Evolutionary conservation across 495 filamentous ascomycete species (phyloP).

Genomic region (Aspergillus sclerotiicarbonarius): DNA sequence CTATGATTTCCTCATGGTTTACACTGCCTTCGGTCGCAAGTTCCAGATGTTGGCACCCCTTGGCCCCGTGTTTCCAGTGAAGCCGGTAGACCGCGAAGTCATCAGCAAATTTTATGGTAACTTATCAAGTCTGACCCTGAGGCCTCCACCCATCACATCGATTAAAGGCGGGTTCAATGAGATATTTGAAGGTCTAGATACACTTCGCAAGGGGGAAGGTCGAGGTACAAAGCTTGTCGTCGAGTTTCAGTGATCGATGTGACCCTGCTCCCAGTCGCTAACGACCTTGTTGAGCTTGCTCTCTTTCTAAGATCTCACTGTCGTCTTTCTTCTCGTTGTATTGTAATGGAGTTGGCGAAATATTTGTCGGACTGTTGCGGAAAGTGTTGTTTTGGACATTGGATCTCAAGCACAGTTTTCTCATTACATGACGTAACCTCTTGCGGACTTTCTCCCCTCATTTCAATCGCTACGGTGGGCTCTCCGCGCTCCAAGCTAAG

Average conservation of each 20-base stretch:
- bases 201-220: conserved; percentile 18
- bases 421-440: neutral
- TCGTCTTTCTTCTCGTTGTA: neutral
- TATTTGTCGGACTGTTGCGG: neutral
- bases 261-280: no score
- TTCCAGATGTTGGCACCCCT: conserved; percentile 22
- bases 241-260: neutral
- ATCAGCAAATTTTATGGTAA: conserved; percentile 16
- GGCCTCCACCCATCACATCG: conserved; percentile 13
- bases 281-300: neutral
- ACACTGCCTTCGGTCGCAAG: conserved; percentile 16
- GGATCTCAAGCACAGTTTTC: neutral
- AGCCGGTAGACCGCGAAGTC: conserved; percentile 15
- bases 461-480: neutral
- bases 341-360: neutral
- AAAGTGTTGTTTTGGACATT: neutral
- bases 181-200: conserved; percentile 13
- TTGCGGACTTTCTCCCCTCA: neutral
- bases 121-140: conserved; percentile 10
- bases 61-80: conserved; percentile 19
- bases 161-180: conserved; percentile 13
- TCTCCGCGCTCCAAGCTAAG: neutral
- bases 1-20: conserved; percentile 19
- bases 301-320: neutral
- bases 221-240: conserved; percentile 19